A percentile compares a stretch with the other conserved stretches of the same genome.
These are phyloP conservation scores for Fusarium drepaniforme DNA, from an alignment of 2,329 filamentous ascomycete species.

Conservation along the genomic window DNA sequence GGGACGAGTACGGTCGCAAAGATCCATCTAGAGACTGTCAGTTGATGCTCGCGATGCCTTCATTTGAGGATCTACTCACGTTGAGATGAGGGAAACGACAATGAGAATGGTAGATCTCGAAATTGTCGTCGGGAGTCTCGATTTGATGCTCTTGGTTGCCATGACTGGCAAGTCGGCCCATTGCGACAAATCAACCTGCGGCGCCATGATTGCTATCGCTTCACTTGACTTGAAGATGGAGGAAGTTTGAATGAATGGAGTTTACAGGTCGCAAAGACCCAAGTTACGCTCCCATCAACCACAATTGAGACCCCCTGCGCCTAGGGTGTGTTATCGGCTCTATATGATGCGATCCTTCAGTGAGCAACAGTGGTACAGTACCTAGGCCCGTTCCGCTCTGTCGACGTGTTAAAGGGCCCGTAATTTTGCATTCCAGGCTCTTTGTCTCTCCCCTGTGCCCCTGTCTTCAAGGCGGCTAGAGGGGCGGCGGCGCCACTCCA, in stretches of 20 bases:
- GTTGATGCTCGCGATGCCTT: not conserved
- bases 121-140: not conserved
- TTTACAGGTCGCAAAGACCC: not conserved
- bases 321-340: slow-evolving; percentile 3
- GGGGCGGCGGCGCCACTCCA: not conserved
- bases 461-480: not conserved
- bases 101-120: not conserved
- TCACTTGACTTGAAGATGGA: not conserved
- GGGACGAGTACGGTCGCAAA: not conserved
- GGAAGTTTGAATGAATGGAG: not conserved
- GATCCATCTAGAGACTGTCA: not conserved
- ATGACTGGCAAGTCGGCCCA: not conserved
- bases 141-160: not conserved
- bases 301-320: not conserved
- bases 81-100: not conserved
- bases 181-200: not conserved
- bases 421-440: slow-evolving; percentile 1
- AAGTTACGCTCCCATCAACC: not conserved
- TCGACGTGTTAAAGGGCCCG: not conserved
- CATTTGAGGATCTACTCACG: not conserved
- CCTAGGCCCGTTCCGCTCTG: not conserved
- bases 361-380: not conserved
- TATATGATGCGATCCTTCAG: slow-evolving; percentile 2
- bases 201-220: not conserved
- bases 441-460: not conserved